phyloP scores from a whole-genome alignment of 495 filamentous ascomycete genomes.

The Penicillium steckii region DNA sequence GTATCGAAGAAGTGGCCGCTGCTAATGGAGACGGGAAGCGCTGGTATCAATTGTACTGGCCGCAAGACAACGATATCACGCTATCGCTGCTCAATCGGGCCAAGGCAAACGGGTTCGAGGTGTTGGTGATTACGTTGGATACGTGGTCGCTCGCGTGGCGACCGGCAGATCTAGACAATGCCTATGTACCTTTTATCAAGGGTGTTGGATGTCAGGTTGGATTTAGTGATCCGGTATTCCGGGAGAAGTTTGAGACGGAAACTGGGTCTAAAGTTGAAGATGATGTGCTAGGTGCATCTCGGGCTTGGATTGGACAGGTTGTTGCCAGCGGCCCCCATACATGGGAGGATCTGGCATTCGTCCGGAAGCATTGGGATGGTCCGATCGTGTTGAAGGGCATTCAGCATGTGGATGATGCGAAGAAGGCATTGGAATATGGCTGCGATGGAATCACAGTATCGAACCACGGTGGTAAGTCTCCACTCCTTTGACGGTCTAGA shows the following conservation, averaged over 20 bases:
- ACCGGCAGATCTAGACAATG: slow-evolving; percentile 63
- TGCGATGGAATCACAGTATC: slow-evolving; percentile 54
- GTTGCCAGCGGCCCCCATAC: slow-evolving; percentile 51
- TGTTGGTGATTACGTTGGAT: slow-evolving; percentile 45
- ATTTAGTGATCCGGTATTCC: slow-evolving; percentile 62
- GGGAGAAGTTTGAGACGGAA: slow-evolving; percentile 50
- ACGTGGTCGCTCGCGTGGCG: slow-evolving; percentile 51
- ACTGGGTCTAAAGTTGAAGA: slow-evolving; percentile 49
- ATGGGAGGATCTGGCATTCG: slow-evolving; percentile 58
- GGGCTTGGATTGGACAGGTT: slow-evolving; percentile 49
- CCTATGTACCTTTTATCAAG: slow-evolving; percentile 50
- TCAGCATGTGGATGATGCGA: slow-evolving; percentile 51
- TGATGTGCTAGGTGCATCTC: slow-evolving; percentile 40
- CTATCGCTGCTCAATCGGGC: slow-evolving; percentile 60
- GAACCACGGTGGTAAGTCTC: slow-evolving; percentile 50
- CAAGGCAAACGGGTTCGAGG: slow-evolving; percentile 47
- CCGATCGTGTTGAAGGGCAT: slow-evolving; percentile 53
- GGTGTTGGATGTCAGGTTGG: slow-evolving; percentile 45
- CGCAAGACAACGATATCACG: slow-evolving; percentile 57
- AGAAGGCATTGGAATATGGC: slow-evolving; percentile 43
- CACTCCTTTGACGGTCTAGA: background rate
- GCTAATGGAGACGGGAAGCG: slow-evolving; percentile 39
- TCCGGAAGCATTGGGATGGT: slow-evolving; percentile 60
- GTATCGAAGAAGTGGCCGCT: slow-evolving; percentile 54
- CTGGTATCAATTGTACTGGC: slow-evolving; percentile 75